Evolutionary conservation across 108 stramenopile species (phyloP).

Genomic region (Nitzschia putrida): DNA sequence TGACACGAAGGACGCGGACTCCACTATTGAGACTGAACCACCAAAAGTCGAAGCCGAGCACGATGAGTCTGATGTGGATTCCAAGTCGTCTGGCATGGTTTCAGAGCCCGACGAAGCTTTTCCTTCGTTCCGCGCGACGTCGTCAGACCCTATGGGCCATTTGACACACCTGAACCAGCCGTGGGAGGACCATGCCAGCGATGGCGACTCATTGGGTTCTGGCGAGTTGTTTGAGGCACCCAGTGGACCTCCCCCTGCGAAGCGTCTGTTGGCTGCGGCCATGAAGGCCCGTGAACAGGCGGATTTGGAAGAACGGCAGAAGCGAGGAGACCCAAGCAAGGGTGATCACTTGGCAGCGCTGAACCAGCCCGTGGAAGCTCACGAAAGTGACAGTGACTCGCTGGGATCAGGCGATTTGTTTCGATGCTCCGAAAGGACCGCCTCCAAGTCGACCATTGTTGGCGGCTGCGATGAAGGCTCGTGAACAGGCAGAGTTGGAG

Average conservation of each 20-base stretch:
- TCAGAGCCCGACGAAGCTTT: no score
- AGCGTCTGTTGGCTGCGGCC: background rate
- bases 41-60: no score
- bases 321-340: background rate
- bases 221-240: background rate
- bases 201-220: background rate
- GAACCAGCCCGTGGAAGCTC: constrained; percentile 5
- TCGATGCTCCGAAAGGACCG: constrained; percentile 23
- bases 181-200: background rate
- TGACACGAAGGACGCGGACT: no score
- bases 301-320: background rate
- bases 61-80: no score
- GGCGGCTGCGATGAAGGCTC: constrained; percentile 19
- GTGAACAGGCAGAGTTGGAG: background rate
- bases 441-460: constrained; percentile 11
- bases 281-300: background rate
- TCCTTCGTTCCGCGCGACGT: background rate
- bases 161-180: background rate
- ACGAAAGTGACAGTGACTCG: constrained; percentile 6
- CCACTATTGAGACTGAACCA: background rate
- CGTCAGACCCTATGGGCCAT: background rate
- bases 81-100: no score
- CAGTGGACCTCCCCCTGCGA: background rate
- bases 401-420: constrained; percentile 2
- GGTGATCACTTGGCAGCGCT: constrained; percentile 5